Evolutionary conservation across 192 early-diverging fungal species (phyloP), one percentile per base, ranked within the genome.

Genomic region (Gaertneriomyces semiglobifer): DNA sequence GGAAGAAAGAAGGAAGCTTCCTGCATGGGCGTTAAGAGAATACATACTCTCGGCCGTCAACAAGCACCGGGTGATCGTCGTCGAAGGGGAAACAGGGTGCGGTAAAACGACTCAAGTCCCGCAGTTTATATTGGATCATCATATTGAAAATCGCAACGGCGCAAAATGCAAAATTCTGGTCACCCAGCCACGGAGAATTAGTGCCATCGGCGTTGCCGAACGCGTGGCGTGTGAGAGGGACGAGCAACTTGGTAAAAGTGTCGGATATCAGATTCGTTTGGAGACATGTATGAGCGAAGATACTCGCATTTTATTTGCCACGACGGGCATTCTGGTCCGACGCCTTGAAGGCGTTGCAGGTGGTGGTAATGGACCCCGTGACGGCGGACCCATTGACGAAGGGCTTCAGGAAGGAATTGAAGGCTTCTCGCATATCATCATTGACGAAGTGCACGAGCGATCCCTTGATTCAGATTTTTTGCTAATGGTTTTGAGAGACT

Each of bases 181-280:
- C 67, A 97, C 94, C 10, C 94, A 97, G 71, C 94, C 94, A 9
- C 76, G 94, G 18, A 79, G 93, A 9, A 90, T 97, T 68, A 83
- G 83, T 52, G 85, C 86, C 8, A 77, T 84, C 41, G 79, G 84
- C 56, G 79, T 89, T 0, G 89, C 88, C 2, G 53, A 74, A 42
- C 70, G 87, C 10, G 87, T 90, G 10, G 81, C 82, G 18, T 65
- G 68, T 1, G 85, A 86, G 62, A 48, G 20, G 19, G 25, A 44
- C 12, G 25, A 25, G n/a, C 63, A 51, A 20, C 4, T 59, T 16
- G 87, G 87, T 16, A 78, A 84, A 1, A 74, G 88, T 48, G 78
- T 91, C 54, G 86, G 61, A 73, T 86, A 69, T 81, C 82, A 46
- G 71, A 86, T 69, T 70, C 80, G 61, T 72, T 81, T 81, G 58